phyloP scores from a whole-genome alignment of 2,329 filamentous ascomycete species.

The Trichoderma sp. region DNA sequence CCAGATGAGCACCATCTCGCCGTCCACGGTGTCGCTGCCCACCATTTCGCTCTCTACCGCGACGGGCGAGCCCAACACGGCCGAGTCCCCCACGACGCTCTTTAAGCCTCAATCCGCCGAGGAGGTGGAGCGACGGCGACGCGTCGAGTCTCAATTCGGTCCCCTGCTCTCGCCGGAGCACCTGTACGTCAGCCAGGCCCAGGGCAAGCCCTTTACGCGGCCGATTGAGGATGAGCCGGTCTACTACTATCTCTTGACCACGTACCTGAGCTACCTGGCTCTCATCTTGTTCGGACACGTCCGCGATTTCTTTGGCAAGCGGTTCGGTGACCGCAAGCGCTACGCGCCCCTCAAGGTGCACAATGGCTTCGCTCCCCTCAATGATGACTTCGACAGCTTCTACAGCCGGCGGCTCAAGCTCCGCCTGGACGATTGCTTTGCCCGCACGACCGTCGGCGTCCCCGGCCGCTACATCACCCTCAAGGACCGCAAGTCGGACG shows the following conservation, averaged over 20 bases:
- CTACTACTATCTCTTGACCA: constrained; percentile 95
- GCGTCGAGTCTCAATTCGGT: constrained; percentile 87
- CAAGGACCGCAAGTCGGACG: constrained; percentile 84
- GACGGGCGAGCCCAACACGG: constrained; percentile 66
- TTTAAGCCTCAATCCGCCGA: constrained; percentile 87
- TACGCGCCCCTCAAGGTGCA: constrained; percentile 81
- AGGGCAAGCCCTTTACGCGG: constrained; percentile 75
- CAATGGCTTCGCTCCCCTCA: constrained; percentile 92
- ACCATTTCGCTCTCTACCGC: constrained; percentile 85
- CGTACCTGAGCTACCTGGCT: constrained; percentile 96
- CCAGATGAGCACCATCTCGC: constrained; percentile 62
- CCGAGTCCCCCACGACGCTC: constrained; percentile 75
- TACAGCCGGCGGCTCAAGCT: constrained; percentile 91
- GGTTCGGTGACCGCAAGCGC: constrained; percentile 78
- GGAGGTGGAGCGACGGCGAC: constrained; percentile 74
- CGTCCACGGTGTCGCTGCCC: constrained; percentile 76
- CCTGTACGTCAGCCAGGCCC: constrained; percentile 85
- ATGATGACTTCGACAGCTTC: constrained; percentile 98
- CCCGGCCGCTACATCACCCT: constrained; percentile 93
- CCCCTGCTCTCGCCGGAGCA: constrained; percentile 79
- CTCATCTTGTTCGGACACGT: constrained; percentile 95
- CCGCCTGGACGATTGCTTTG: constrained; percentile 95
- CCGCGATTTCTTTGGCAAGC: constrained; percentile 96
- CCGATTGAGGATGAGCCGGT: constrained; percentile 93
- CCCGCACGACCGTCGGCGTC: constrained; percentile 87